These are phyloP conservation scores for Salix dunnii DNA, from an alignment of 345 rosid species.

Conservation along the genomic window DNA sequence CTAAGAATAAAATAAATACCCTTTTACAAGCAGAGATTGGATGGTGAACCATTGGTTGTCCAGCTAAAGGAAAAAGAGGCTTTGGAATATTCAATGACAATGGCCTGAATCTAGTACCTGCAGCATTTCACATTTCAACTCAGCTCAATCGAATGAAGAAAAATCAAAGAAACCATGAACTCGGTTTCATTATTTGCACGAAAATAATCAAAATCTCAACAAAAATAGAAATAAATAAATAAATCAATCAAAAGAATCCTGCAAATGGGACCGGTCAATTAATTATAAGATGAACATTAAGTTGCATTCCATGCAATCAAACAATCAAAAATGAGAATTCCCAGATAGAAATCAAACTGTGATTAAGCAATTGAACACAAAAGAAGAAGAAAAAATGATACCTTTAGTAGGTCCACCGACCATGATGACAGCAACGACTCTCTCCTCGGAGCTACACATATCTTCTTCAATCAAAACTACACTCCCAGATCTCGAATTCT, in stretches of 20 bases:
- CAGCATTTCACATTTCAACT: background rate
- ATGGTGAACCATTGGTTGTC: constrained; percentile 96
- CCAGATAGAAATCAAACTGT: constrained; percentile 2
- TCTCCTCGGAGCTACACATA: constrained; percentile 73
- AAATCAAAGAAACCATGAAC: background rate
- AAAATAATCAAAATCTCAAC: constrained; percentile 8
- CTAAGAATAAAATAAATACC: constrained; percentile 38
- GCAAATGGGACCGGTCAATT: background rate
- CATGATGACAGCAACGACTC: constrained; percentile 93
- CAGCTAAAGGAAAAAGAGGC: constrained; percentile 88
- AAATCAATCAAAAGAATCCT: background rate
- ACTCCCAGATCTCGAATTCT: constrained; percentile 43
- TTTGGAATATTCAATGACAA: constrained; percentile 84
- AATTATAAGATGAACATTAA: background rate
- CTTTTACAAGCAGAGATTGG: constrained; percentile 96
- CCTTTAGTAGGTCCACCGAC: constrained; percentile 99
- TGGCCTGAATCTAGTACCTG: constrained; percentile 91
- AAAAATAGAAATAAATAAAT: background rate
- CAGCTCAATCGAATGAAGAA: background rate
- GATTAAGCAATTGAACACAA: background rate
- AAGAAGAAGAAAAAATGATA: constrained; percentile 6
- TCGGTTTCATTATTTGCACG: background rate
- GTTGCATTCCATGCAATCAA: background rate
- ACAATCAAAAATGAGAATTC: background rate
- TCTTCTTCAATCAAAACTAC: constrained; percentile 11